Percentiles rank a stretch among this genome's conserved stretches.
Evolutionary conservation across 768 basidiomycete genomes (phyloP).

Genomic region (Amanita muscaria): DNA sequence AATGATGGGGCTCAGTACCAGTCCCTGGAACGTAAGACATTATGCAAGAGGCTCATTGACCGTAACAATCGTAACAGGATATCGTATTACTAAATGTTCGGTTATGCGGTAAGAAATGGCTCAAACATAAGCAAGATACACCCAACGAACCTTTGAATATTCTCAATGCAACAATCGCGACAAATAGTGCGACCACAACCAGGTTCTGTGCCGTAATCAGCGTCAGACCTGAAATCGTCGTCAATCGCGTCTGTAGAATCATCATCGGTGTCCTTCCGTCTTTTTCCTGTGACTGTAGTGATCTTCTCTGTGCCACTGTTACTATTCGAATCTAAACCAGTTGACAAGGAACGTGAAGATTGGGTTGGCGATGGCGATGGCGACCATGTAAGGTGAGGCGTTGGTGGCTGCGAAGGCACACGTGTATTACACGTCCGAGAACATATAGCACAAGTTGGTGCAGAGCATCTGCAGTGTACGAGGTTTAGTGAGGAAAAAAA

Average conservation of each 20-base stretch:
- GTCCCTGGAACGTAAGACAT: neutral
- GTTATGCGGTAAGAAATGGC: neutral
- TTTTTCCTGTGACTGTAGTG: constrained; percentile 13
- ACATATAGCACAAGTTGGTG: constrained; percentile 35
- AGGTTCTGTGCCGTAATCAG: constrained; percentile 17
- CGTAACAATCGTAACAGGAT: constrained; percentile 32
- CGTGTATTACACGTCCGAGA: constrained; percentile 34
- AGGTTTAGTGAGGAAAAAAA: no score
- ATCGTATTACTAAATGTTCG: constrained; percentile 23
- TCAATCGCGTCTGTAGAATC: constrained; percentile 12
- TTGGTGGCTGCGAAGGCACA: constrained; percentile 27
- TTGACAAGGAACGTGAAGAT: constrained; percentile 22
- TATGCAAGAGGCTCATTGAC: constrained; percentile 8
- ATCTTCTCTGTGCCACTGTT: neutral
- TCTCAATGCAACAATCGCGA: constrained; percentile 37
- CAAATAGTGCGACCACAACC: constrained; percentile 37
- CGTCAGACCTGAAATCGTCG: constrained; percentile 10
- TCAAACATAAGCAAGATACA: constrained; percentile 1
- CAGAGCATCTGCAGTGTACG: constrained; percentile 33
- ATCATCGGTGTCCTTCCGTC: constrained; percentile 21
- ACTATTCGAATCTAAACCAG: constrained; percentile 14
- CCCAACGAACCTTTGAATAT: constrained; percentile 28
- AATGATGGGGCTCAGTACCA: neutral
- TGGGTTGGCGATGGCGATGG: constrained; percentile 22
- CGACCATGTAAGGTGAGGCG: constrained; percentile 30